Base-by-base conservation (phyloP, 371 early-diverging fungal species). In the Rhizopus stolonifer region DNA sequence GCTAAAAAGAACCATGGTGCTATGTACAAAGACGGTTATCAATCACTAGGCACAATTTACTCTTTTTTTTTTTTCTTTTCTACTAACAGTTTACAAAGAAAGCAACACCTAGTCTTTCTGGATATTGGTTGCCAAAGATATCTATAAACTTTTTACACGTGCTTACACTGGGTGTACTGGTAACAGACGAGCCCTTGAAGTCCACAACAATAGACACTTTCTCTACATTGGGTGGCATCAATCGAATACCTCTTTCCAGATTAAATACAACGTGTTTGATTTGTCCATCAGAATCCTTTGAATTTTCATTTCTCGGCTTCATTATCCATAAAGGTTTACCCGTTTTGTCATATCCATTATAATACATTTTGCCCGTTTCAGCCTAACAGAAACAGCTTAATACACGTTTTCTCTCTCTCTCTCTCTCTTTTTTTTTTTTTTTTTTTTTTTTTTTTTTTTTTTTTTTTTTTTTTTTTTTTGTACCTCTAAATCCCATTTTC, bases 1-100 rank as follows among this genome's bases (percentile, higher is more conserved):
- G 82, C 72, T 63, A 80, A 79, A 54, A 95, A 89, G 58, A 89
- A 86, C 82, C 88, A 88, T 15, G 91, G 90, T 14, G 93, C 89
- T 82, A 34, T 9, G 13, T 1, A 1, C 22, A 46, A 25, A 29
- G 32, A 46, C 3, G n/a, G n/a, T n/a, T n/a, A n/a, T n/a, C n/a
- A n/a, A n/a, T n/a, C n/a, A n/a, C n/a, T n/a, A n/a, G n/a, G n/a
- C n/a, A n/a, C n/a, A n/a, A n/a, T n/a, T n/a, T n/a, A n/a, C n/a
- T n/a, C n/a, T n/a, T n/a, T n/a, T n/a, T n/a, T n/a, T n/a, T n/a
- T n/a, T n/a, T 23, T 13, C 31, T 33, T 6, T 5, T n/a, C 5
- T 39, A 24, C 36, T 64, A 67, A 79, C 80, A 67, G 51, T 86
- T 80, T 25, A 85, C 58, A 17, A 88, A 65, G 51, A 78, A 78